Base-by-base conservation (phyloP, 2,329 filamentous ascomycete species). In the Hortaea werneckii region DNA sequence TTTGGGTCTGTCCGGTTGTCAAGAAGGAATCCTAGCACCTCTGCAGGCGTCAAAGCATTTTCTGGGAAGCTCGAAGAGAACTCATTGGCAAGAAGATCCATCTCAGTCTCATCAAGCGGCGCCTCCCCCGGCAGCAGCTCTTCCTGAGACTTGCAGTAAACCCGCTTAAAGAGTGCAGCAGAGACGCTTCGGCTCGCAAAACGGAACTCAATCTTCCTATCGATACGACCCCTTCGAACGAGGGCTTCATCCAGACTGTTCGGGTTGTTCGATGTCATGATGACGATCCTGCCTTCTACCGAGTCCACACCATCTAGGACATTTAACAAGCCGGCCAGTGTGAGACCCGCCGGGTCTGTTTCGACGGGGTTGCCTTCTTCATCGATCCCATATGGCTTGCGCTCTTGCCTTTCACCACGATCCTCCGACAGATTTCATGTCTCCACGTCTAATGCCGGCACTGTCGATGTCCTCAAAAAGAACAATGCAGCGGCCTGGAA, bases 401-500 rank as follows among this genome's bases (percentile, higher is more conserved):
- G 13, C 10, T 10, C 20, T 13, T 27, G 2, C 39, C 5, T 12
- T 20, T 38, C 30, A 46, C 43, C 43, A 39, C 29, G 29, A 4
- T 9, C 9, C 30, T 20, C 29, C 30, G 26, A n/a, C 10, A 26
- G 41, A 30, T 6, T 37, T 41, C 34, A 49, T 46, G 88, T 95
- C 88, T 63, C 95, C 95, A 67, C 90, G 85, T 32, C 87, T 87
- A 57, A 90, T 89, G 62, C 90, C 89, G 46, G 95, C 85, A 42
- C 88, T 88, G 66, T 95, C 90, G 50, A 95, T 89, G 72, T 35
- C 90, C 65, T 96, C 90, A 60, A 94, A 90, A 79, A 96, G 95
- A 70, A 96, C 95, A 62, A 96, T 95, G 68, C 90, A 96, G 77
- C 95, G 95, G 44, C 87, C 94, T 58, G 90, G 82, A 8, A 92